Conservation (phyloP, 495 filamentous ascomycete genomes). For the Tuber umbilicatum region DNA sequence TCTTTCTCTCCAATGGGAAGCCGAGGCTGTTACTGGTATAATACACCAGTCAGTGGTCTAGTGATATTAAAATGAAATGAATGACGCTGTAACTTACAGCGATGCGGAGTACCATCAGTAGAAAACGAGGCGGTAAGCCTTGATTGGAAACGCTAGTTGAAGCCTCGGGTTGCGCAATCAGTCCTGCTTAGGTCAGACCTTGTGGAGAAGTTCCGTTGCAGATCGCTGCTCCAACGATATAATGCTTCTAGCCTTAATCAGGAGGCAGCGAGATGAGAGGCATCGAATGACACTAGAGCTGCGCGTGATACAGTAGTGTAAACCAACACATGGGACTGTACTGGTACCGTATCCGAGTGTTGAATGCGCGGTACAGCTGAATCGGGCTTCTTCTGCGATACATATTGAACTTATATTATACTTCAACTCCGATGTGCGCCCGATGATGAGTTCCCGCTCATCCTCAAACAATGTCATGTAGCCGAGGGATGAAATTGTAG, state of each 20-base stretch:
- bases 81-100: background rate
- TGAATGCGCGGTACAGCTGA: background rate
- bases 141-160: background rate
- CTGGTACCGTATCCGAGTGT: no score
- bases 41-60: background rate
- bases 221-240: background rate
- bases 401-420: background rate
- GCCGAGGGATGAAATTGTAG: background rate
- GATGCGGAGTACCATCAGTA: background rate
- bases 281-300: background rate
- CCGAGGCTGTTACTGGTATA: background rate
- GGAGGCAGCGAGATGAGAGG: background rate
- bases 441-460: background rate
- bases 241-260: background rate
- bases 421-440: background rate
- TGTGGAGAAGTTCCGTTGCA: background rate
- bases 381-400: background rate
- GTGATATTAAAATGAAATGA: background rate
- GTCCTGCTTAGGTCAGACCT: background rate
- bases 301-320: background rate
- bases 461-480: background rate
- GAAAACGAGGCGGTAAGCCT: background rate
- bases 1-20: background rate
- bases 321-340: background rate
- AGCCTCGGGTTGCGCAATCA: background rate